These are phyloP conservation scores for Acanthamoeba culbertsoni DNA, from an alignment of 208 protist species.

Conservation along the genomic window DNA sequence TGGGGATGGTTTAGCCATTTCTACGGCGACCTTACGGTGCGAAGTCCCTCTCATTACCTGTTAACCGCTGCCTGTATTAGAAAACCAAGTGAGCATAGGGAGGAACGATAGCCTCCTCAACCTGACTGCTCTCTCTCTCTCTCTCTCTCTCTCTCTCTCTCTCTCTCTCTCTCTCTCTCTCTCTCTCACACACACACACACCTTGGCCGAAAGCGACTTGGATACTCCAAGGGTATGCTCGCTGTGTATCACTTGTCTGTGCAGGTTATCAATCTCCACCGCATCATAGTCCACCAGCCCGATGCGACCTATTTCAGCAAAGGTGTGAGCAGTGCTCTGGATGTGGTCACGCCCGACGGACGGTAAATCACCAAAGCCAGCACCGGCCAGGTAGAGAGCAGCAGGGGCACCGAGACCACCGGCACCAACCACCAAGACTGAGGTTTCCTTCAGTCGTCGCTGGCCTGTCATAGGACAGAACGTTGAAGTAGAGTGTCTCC, in stretches of 20 bases:
- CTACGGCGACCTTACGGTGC: too few relatives aligned
- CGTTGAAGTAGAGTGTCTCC: neutral
- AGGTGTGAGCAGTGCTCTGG: too few relatives aligned
- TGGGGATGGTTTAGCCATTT: too few relatives aligned
- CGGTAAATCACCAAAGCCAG: slow-evolving; percentile 65
- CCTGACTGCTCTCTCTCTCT: too few relatives aligned
- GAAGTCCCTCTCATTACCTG: too few relatives aligned
- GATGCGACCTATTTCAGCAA: slow-evolving; percentile 66
- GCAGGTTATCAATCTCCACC: slow-evolving; percentile 76
- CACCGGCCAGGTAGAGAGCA: slow-evolving; percentile 74
- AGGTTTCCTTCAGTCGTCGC: neutral
- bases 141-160: too few relatives aligned
- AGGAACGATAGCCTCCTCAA: neutral
- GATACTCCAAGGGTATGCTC: neutral
- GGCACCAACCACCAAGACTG: slow-evolving; percentile 76
- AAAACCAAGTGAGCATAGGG: neutral
- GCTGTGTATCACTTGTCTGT: slow-evolving; percentile 74
- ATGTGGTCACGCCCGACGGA: neutral
- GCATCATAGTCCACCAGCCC: slow-evolving; percentile 78
- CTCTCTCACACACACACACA: neutral
- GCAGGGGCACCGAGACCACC: slow-evolving; percentile 78
- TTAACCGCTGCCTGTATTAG: too few relatives aligned
- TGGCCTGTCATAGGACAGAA: slow-evolving; percentile 66
- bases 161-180: too few relatives aligned
- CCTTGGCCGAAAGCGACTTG: neutral